phyloP scores from a whole-genome alignment of 208 protist genomes.

The Crithidia sp. region DNA sequence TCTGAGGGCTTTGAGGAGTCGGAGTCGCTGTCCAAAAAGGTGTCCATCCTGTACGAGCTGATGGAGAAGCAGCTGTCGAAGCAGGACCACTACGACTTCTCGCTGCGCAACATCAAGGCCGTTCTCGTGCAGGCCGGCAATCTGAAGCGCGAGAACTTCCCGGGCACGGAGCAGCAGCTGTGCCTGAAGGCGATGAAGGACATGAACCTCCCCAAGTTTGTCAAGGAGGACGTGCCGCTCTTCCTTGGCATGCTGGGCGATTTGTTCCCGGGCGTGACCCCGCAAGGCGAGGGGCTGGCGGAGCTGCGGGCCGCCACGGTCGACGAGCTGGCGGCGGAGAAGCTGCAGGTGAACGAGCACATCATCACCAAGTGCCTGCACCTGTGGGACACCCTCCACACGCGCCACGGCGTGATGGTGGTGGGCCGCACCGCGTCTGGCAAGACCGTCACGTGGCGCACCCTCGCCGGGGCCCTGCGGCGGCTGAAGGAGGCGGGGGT shows the following conservation, averaged over 20 bases:
- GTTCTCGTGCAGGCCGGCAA: constrained; percentile 96
- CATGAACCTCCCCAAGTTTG: constrained; percentile 98
- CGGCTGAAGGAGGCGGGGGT: constrained; percentile 79
- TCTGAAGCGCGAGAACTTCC: constrained; percentile 92
- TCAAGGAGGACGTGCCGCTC: constrained; percentile 96
- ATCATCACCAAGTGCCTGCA: constrained; percentile 95
- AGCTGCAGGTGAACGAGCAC: constrained; percentile 83
- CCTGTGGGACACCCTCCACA: constrained; percentile 96
- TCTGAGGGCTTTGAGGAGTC: constrained; percentile 97
- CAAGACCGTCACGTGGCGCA: constrained; percentile 97
- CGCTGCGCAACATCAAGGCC: constrained; percentile 97
- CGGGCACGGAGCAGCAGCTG: constrained; percentile 94
- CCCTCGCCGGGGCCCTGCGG: constrained; percentile 82
- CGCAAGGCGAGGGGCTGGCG: constrained; percentile 74
- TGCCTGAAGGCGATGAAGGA: constrained; percentile 96
- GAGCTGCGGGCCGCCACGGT: constrained; percentile 85
- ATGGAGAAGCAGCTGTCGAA: constrained; percentile 98
- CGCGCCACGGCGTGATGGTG: constrained; percentile 98
- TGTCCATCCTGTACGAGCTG: constrained; percentile 97
- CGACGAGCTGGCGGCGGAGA: constrained; percentile 72
- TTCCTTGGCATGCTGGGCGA: constrained; percentile 96
- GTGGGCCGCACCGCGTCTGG: constrained; percentile 95
- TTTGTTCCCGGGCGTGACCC: constrained; percentile 95
- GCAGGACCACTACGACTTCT: constrained; percentile 99
- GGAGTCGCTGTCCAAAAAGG: constrained; percentile 95